phyloP scores from a whole-genome alignment of 306 rosid genomes.

The Cicer judaicum region DNA sequence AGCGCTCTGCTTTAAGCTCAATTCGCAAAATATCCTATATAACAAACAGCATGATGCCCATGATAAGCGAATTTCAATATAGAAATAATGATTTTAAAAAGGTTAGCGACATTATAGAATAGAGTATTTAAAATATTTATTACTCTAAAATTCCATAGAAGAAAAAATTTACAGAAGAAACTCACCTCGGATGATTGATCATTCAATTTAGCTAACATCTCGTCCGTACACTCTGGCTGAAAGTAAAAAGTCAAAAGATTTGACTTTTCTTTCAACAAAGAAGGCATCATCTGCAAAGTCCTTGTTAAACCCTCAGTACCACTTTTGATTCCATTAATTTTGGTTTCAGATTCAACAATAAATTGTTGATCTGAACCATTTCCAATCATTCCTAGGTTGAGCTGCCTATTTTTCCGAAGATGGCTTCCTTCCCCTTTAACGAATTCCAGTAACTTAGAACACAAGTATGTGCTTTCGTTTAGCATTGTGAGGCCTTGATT shows the following conservation, averaged over 20 bases:
- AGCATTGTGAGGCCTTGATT: conserved; percentile 82
- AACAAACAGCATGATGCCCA: conserved; percentile 18
- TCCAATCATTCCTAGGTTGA: conserved; percentile 46
- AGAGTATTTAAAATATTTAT: conserved; percentile 11
- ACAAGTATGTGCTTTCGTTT: conserved; percentile 69
- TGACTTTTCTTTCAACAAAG: conserved; percentile 75
- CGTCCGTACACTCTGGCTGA: conserved; percentile 50
- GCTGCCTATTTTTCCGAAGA: conserved; percentile 45
- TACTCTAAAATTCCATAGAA: conserved; percentile 15
- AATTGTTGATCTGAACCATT: conserved; percentile 74
- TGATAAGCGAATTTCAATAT: conserved; percentile 30
- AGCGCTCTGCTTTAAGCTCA: conserved; percentile 84
- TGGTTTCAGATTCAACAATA: conserved; percentile 75
- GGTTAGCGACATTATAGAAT: neutral
- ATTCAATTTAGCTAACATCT: conserved; percentile 52
- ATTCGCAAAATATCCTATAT: conserved; percentile 62
- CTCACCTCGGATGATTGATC: conserved; percentile 70
- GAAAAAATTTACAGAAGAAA: conserved; percentile 37
- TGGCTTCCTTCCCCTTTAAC: conserved; percentile 63
- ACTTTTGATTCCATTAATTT: conserved; percentile 73
- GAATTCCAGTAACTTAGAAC: conserved; percentile 68
- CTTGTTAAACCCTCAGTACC: conserved; percentile 74
- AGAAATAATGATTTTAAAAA: conserved; percentile 17
- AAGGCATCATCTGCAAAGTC: conserved; percentile 80
- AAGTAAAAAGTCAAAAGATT: conserved; percentile 51